Evolutionary conservation across 306 rosid species (phyloP), one percentile per base, ranked within the genome.

Genomic region (Malus domestica): DNA sequence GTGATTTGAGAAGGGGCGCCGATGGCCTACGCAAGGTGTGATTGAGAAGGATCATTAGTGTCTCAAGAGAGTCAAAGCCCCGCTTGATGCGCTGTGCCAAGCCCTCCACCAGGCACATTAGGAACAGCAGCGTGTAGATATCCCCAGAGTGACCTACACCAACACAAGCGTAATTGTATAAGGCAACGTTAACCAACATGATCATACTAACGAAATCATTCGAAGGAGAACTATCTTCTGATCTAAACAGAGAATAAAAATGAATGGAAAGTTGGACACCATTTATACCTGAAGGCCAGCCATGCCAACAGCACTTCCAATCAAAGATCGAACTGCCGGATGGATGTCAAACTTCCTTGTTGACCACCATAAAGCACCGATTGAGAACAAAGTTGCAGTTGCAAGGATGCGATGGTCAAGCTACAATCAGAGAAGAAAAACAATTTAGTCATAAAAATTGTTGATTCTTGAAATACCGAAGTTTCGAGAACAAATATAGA

Each of bases 31-130:
- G 85, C 75, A 91, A 81, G 0, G 90, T 91, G 88, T 93, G 98
- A 67, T 81, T 91, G 72, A 91, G 92, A 78, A 89, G 83, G 70
- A 91, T 67, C 88, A 86, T 71, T 44, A 89, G 78, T 4, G 97
- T 84, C 84, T 84, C 84, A 93, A 40, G 72, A 93, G 93, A 8
- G 96, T 89, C 80, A 91, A 86, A 74, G 98, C 98, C 25, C 98
- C 97, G 97, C 93, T 71, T 93, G 98, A 87, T 91, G 98, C 19
- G 97, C 96, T 12, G 91, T 82, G 67, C 97, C 97, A 29, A 91
- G 88, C 18, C n/a, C n/a, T 93, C 90, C 61, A 88, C 97, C 97
- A 45, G 96, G 98, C 23, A 93, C 98, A 72, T 89, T 89, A 93
- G 1, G 93, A 89, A 89, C 54, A 93, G 83, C 75, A 91, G 93